Conservation (phyloP, 352 stramenopile genomes). For the Phytopythium aichiense region DNA sequence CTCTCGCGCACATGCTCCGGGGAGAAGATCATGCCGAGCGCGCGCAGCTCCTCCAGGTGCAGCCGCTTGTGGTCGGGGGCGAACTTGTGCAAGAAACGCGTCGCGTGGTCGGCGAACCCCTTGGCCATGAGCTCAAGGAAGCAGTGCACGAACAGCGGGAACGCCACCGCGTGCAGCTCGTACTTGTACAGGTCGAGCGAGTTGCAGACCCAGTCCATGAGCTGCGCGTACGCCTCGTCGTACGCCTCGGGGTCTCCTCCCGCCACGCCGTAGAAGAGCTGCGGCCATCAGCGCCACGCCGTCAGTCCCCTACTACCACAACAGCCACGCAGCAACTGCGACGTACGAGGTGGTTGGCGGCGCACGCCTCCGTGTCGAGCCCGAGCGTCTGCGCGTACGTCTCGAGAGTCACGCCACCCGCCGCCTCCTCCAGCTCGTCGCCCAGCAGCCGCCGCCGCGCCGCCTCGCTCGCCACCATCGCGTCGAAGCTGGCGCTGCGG, state of each 20-base stretch:
- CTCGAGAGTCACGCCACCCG: constrained; percentile 37
- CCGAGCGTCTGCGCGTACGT: constrained; percentile 59
- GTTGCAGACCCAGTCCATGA: constrained; percentile 84
- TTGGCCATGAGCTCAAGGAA: constrained; percentile 78
- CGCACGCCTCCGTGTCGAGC: constrained; percentile 65
- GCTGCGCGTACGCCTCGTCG: constrained; percentile 59
- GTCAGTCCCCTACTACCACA: too few species aligned
- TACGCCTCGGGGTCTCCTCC: constrained; percentile 52
- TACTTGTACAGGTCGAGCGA: constrained; percentile 86
- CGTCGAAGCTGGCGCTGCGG: not conserved
- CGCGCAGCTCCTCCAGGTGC: constrained; percentile 66
- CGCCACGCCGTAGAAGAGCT: constrained; percentile 77
- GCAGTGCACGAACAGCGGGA: constrained; percentile 80
- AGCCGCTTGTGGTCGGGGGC: constrained; percentile 59
- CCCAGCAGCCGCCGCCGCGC: constrained; percentile 30
- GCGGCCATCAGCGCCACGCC: not conserved
- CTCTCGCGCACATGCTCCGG: constrained; percentile 58
- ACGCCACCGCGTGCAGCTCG: constrained; percentile 74
- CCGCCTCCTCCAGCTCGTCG: constrained; percentile 8
- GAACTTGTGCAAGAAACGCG: constrained; percentile 57
- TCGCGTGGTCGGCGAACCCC: constrained; percentile 42
- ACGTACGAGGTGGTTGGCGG: constrained; percentile 67
- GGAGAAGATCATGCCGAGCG: constrained; percentile 58
- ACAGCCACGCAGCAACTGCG: not conserved
- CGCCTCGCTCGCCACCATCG: constrained; percentile 11